Base-by-base conservation (phyloP, 148 eudicot species). In the Euryodendron excelsum region DNA sequence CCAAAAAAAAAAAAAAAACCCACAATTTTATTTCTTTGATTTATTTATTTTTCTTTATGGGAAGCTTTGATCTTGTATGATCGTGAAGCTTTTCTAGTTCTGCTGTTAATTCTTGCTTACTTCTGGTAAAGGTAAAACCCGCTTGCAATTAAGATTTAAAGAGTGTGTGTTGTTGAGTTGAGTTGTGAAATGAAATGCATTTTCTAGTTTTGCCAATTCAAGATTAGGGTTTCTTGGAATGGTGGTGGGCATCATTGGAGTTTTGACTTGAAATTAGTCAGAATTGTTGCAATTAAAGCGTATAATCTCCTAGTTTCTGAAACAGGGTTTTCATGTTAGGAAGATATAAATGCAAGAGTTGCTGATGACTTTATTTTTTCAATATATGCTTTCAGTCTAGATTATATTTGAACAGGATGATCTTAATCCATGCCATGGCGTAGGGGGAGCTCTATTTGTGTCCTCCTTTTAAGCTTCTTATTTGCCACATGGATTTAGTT, bases 121-220 rank as follows among this genome's bases (percentile, higher is more conserved):
- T 60, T 60, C 18, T 61, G 68, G n/a, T 62, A 28, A 31, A 28
- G 70, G 63, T 30, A 28, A 28, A 44, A 18, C 20, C 59, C 20
- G 21, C 36, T 62, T 62, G 69, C 18, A 44, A 17, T 62, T 44
- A n/a, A n/a, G n/a, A n/a, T n/a, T n/a, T n/a, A n/a, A 11, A 59
- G n/a, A 30, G 36, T 8, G 34, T 13, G 11, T 14, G 27, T 55
- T 36, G 53, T 21, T n/a, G n/a, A n/a, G n/a, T n/a, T n/a, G n/a
- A n/a, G 41, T 45, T 27, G 33, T 74, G 69, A 73, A 73, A 63
- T 73, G 55, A 74, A 39, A 74, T 74, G 37, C 77, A 25, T 12
- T 36, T 73, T 60, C 23, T 41, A 25, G 23, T 27, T 75, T 74
- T 30, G 36, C 15, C 10, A 4, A 25, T 25, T 75, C 41, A 31